These are phyloP conservation scores for Pistacia atlantica DNA, from an alignment of 345 rosid species.

Conservation along the genomic window DNA sequence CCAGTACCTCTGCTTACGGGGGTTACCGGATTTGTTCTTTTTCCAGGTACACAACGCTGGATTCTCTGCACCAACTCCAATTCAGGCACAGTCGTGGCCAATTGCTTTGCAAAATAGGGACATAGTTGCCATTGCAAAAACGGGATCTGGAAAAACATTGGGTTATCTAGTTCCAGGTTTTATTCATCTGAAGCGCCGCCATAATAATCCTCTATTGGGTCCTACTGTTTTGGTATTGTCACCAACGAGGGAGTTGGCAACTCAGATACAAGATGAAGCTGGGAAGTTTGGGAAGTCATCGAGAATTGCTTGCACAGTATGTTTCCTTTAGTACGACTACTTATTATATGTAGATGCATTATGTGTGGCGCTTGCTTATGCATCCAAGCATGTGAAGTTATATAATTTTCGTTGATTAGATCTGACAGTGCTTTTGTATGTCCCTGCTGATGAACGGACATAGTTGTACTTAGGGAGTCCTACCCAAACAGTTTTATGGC, in stretches of 20 bases:
- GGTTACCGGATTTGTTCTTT: slow-evolving; percentile 60
- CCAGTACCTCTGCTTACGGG: slow-evolving; percentile 51
- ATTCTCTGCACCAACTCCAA: slow-evolving; percentile 93
- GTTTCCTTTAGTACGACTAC: slow-evolving; percentile 22
- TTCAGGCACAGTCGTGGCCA: slow-evolving; percentile 99
- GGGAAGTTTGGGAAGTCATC: slow-evolving; percentile 91
- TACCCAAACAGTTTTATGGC: too few relatives aligned
- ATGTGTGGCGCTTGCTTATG: not conserved
- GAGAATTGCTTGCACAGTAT: slow-evolving; percentile 82
- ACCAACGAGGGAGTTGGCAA: slow-evolving; percentile 97
- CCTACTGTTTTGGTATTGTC: slow-evolving; percentile 91
- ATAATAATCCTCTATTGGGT: slow-evolving; percentile 74
- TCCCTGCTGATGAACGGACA: not conserved
- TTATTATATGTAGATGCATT: not conserved
- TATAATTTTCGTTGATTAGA: not conserved
- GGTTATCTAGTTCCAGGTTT: slow-evolving; percentile 94
- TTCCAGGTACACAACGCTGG: slow-evolving; percentile 95
- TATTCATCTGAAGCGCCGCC: slow-evolving; percentile 69
- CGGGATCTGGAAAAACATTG: slow-evolving; percentile 97
- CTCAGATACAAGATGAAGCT: slow-evolving; percentile 95
- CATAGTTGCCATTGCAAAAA: slow-evolving; percentile 95
- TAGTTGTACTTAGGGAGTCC: not conserved
- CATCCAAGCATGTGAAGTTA: not conserved
- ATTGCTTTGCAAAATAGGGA: slow-evolving; percentile 88
- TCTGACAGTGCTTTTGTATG: not conserved